Evolutionary conservation across 331 rosid species (phyloP), one percentile per base, ranked within the genome.

Genomic region (Malus hybrid): DNA sequence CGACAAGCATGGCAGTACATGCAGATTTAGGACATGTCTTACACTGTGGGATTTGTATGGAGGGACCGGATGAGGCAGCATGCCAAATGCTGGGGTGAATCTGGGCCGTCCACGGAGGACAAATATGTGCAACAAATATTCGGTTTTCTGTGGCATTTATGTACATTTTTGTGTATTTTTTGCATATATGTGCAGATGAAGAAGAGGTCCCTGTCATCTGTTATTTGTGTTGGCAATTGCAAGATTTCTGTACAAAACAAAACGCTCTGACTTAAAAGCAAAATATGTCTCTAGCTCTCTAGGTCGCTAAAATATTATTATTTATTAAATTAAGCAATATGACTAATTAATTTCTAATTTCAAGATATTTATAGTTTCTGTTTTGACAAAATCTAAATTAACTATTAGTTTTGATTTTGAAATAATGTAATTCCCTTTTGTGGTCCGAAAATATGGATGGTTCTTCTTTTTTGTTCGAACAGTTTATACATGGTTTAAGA

Each of bases 221-320:
- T 85, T 84, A 73, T 87, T 86, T 88, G 89, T 83, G 83, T 73
- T 75, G 89, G 70, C 77, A 67, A 44, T 80, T 69, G 81, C 81
- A 76, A 84, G 52, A 84, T 75, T 79, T 80, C 71, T 84, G 78
- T 77, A 79, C 73, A 83, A 81, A 83, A 77, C 86, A 84, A 75
- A 20, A 76, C 39, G 81, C 76, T 74, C 80, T 75, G 89, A 84
- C 88, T 82, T 77, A 75, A 39, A 84, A 82, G 86, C 79, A 74
- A 80, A 18, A 80, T 78, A 69, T 73, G 87, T 71, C 92, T 73
- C 60, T 19, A 54, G 20, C 60, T 18, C 60, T 54, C 59, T 14
- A 52, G 50, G 50, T 44, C 15, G 2, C 50, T 44, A 44, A 44
- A 44, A 44, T 44, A 44, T 11, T 44, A 44, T 46, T 46, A 46